Conservation (phyloP, 2,329 filamentous ascomycete species). For the Ophiostoma ips region DNA sequence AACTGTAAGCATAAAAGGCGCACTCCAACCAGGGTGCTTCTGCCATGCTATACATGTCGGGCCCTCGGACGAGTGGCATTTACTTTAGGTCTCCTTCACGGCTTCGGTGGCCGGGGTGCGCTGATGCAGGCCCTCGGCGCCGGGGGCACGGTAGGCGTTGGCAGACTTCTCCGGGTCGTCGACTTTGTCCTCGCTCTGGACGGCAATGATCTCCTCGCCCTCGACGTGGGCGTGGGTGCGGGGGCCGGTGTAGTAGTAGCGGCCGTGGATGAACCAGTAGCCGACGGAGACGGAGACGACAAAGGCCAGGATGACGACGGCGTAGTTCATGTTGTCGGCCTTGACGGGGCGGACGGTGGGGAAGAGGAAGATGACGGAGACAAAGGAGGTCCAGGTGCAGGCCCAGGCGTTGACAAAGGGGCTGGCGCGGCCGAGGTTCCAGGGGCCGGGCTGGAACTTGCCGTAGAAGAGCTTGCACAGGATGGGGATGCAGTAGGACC, state of each 20-base stretch:
- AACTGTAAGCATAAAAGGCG: too few species aligned
- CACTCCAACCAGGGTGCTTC: too few species aligned
- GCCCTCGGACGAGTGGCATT: background rate
- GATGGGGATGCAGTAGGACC: constrained; percentile 43
- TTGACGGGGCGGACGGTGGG: constrained; percentile 33
- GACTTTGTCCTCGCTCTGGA: constrained; percentile 5
- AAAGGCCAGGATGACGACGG: constrained; percentile 32
- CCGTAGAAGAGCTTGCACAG: constrained; percentile 35
- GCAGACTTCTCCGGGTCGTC: constrained; percentile 8
- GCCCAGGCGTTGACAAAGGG: constrained; percentile 32
- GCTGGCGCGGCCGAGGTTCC: constrained; percentile 32
- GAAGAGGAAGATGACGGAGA: constrained; percentile 39
- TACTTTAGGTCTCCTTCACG: background rate
- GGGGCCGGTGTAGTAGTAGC: constrained; percentile 34
- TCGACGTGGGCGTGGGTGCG: constrained; percentile 18
- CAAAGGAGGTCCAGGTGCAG: constrained; percentile 37
- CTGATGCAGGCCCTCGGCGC: constrained; percentile 10
- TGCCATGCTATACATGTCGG: too few species aligned
- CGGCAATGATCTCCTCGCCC: constrained; percentile 15
- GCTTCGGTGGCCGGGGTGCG: constrained; percentile 2
- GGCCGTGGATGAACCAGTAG: constrained; percentile 33
- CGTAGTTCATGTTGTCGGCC: constrained; percentile 40
- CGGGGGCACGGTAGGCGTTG: background rate
- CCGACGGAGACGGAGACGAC: constrained; percentile 28
- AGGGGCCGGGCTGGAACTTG: constrained; percentile 37